A percentile compares a stretch with the other conserved stretches of the same genome.
phyloP scores from a whole-genome alignment of 164 flowering plant genomes.

The Dillenia turbinata region DNA sequence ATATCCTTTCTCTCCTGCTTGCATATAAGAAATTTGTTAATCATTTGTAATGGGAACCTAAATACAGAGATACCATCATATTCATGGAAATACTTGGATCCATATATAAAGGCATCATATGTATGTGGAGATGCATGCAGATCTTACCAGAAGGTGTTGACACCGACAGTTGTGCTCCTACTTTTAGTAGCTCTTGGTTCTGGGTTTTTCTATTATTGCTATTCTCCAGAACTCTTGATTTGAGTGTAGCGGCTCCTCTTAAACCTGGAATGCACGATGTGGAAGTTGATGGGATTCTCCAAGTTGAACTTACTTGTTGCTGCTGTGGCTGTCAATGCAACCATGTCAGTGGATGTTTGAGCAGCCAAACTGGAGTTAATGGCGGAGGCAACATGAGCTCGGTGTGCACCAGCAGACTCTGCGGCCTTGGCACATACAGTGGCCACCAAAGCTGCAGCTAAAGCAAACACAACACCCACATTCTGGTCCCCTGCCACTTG shows the following conservation, averaged over 20 bases:
- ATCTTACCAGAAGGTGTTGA: slow-evolving; percentile 18
- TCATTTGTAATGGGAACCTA: background rate
- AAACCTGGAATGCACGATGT: slow-evolving; percentile 10
- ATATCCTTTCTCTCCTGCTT: slow-evolving; percentile 14
- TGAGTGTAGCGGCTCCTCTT: slow-evolving; percentile 27
- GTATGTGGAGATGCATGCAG: background rate
- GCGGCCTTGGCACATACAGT: slow-evolving; percentile 33
- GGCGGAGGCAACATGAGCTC: slow-evolving; percentile 18
- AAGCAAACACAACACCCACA: slow-evolving; percentile 15
- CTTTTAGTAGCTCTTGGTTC: slow-evolving; percentile 15
- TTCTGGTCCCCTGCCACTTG: slow-evolving; percentile 4
- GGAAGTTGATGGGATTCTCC: no score
- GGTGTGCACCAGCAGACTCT: slow-evolving; percentile 22
- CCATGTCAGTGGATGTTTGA: slow-evolving; percentile 17
- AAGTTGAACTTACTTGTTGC: slow-evolving; percentile 22
- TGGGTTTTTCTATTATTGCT: slow-evolving; percentile 4
- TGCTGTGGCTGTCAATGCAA: slow-evolving; percentile 22
- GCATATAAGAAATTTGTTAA: background rate
- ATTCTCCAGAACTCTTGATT: slow-evolving; percentile 11
- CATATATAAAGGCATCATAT: no score
- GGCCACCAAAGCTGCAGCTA: slow-evolving; percentile 27
- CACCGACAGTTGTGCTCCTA: slow-evolving; percentile 14
- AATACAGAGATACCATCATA: background rate
- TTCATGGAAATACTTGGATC: background rate
- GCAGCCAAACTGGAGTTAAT: slow-evolving; percentile 18